A percentile compares a stretch with the other conserved stretches of the same genome.
These are phyloP conservation scores for Kingdonia uniflora DNA, from an alignment of 164 flowering plant genomes.

Conservation along the genomic window DNA sequence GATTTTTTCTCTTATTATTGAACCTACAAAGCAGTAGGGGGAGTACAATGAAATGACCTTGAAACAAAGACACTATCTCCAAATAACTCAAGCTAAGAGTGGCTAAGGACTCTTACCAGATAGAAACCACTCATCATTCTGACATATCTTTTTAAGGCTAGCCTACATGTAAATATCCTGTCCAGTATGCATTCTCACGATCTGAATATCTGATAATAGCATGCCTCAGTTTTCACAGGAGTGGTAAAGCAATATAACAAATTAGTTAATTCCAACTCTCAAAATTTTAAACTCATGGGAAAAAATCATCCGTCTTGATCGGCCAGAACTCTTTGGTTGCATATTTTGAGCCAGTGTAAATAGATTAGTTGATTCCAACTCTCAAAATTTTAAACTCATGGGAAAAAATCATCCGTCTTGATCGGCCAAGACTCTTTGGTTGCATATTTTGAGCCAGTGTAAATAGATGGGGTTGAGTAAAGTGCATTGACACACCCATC, in stretches of 20 bases:
- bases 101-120: slow-evolving; percentile 36
- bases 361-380: background rate
- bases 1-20: too few relatives aligned
- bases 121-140: slow-evolving; percentile 80
- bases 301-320: too few relatives aligned
- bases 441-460: slow-evolving; percentile 84
- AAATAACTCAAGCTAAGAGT: background rate
- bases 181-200: slow-evolving; percentile 85
- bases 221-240: slow-evolving; percentile 6
- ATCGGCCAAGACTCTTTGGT: slow-evolving; percentile 65
- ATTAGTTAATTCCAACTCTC: too few relatives aligned
- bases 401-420: slow-evolving; percentile 83
- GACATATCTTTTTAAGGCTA: slow-evolving; percentile 77
- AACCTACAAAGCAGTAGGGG: too few relatives aligned
- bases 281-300: too few relatives aligned
- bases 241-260: background rate
- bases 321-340: too few relatives aligned
- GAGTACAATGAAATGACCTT: background rate
- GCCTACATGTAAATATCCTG: slow-evolving; percentile 94
- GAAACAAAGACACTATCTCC: background rate
- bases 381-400: slow-evolving; percentile 46
- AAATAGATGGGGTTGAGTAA: slow-evolving; percentile 88
- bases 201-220: slow-evolving; percentile 70
- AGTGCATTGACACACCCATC: slow-evolving; percentile 97
- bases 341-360: too few relatives aligned